Evolutionary conservation across 2,329 filamentous ascomycete genomes (phyloP), one percentile per base, ranked within the genome.

Genomic region (Madurella fahalii): DNA sequence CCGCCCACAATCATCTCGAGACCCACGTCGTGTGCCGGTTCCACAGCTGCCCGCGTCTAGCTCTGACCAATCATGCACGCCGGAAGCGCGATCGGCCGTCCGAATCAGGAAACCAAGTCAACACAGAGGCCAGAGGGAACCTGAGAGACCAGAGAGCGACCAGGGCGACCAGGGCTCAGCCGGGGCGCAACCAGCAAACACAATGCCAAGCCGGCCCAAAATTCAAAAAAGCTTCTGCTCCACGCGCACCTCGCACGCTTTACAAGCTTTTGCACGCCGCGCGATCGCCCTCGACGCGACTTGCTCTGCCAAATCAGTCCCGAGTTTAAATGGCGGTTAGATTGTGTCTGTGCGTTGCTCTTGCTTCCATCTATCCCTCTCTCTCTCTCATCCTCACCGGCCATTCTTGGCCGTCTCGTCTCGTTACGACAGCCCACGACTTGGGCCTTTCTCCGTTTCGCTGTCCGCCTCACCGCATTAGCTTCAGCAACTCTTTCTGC

Each of bases 61-160:
- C 39, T 51, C 18, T 9, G 40, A 42, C 58, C 55, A 58, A 60
- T 60, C 53, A 60, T 4, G 52, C 18, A 12, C 7, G 18, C 17
- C 8, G 18, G 48, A 47, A 46, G 50, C 48, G 58, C 53, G 55
- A 54, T 47, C 39, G 18, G 18, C 17, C 39, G 48, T 57, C 58
- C 51, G 12, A 39, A 58, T 54, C 47, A 54, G 53, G 58, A 54
- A 58, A 58, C 46, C 31, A 48, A 56, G 58, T 60, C 56, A 60
- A 60, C 56, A 60, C 56, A 58, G 16, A 37, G 20, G 7, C 25
- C 25, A 7, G 25, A 25, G 25, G 7, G 25, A 25, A n/a, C n/a
- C n/a, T n/a, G n/a, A n/a, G n/a, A n/a, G n/a, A n/a, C n/a, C n/a
- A n/a, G n/a, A n/a, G n/a, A n/a, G n/a, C n/a, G n/a, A n/a, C n/a